Percentiles rank a stretch among this genome's conserved stretches.
Evolutionary conservation across 2,329 filamentous ascomycete species (phyloP).

Genomic region (Camillea tinctor): DNA sequence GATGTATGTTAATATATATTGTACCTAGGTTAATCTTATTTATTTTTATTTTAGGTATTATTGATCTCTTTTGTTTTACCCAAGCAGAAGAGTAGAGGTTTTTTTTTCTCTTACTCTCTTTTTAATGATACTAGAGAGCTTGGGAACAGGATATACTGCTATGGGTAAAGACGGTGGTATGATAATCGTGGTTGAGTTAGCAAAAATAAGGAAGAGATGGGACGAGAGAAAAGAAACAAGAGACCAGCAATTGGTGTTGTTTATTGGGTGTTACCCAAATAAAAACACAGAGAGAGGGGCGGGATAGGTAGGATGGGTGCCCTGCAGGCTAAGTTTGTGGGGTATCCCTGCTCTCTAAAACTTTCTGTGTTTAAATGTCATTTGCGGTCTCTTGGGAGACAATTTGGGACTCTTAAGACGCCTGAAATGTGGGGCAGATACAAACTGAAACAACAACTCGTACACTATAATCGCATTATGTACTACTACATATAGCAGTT

Average conservation of each 20-base stretch:
- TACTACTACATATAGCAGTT: too few species aligned
- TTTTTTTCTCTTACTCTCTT: neutral
- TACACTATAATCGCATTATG: too few species aligned
- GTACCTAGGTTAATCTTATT: too few species aligned
- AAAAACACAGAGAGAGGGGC: neutral
- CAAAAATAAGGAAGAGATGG: too few species aligned
- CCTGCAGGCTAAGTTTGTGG: neutral
- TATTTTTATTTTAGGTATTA: neutral
- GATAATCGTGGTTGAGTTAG: too few species aligned
- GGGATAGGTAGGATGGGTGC: too few species aligned
- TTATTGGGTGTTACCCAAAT: neutral
- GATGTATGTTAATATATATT: neutral
- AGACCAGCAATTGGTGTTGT: neutral
- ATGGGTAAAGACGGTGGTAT: neutral
- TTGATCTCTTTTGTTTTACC: neutral
- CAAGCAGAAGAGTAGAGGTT: neutral
- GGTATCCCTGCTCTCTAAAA: neutral
- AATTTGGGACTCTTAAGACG: too few species aligned
- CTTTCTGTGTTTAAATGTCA: neutral
- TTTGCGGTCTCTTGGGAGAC: too few species aligned
- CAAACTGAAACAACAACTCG: neutral
- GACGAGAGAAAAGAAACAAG: neutral
- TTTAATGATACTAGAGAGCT: neutral
- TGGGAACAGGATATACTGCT: neutral
- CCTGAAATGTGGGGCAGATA: neutral